Percentiles rank a stretch among this genome's conserved stretches.
phyloP scores from a whole-genome alignment of 805 yeast species.

The Candida sithepensis region DNA sequence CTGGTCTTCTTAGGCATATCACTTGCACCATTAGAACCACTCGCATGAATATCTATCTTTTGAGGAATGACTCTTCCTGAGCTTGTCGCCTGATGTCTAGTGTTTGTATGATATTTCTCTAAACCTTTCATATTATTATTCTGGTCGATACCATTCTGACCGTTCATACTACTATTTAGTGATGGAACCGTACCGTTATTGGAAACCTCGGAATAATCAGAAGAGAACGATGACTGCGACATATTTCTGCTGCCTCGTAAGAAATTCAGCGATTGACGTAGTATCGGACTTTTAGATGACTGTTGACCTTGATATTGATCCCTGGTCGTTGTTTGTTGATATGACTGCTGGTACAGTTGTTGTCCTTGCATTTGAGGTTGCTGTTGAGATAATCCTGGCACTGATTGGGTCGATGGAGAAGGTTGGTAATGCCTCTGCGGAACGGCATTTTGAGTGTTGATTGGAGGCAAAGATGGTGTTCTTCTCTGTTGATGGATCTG shows the following conservation, averaged over 20 bases:
- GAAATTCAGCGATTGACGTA: constrained; percentile 36
- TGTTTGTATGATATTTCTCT: constrained; percentile 32
- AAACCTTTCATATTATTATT: constrained; percentile 16
- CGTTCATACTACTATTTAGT: neutral
- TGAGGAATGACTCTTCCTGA: constrained; percentile 46
- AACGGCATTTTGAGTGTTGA: constrained; percentile 22
- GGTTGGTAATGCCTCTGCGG: constrained; percentile 18
- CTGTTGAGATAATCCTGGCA: constrained; percentile 1
- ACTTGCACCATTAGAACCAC: neutral
- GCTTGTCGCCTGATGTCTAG: constrained; percentile 35
- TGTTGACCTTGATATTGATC: constrained; percentile 7
- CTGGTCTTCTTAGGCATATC: constrained; percentile 41
- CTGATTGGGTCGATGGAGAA: constrained; percentile 1
- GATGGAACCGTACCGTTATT: neutral
- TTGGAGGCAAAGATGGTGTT: constrained; percentile 21
- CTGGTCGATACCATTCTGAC: neutral
- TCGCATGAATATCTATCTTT: constrained; percentile 34
- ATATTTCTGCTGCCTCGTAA: constrained; percentile 29
- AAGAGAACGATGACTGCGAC: constrained; percentile 20
- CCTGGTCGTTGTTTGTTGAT: constrained; percentile 3
- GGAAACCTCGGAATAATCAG: constrained; percentile 12
- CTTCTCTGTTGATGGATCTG: constrained; percentile 4
- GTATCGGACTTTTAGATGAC: constrained; percentile 31
- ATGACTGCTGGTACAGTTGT: constrained; percentile 4
- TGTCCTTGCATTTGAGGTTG: constrained; percentile 1